A percentile compares a stretch with the other conserved stretches of the same genome.
Conservation (phyloP, 495 filamentous ascomycete genomes). For the Aspergillus kassunensis region DNA sequence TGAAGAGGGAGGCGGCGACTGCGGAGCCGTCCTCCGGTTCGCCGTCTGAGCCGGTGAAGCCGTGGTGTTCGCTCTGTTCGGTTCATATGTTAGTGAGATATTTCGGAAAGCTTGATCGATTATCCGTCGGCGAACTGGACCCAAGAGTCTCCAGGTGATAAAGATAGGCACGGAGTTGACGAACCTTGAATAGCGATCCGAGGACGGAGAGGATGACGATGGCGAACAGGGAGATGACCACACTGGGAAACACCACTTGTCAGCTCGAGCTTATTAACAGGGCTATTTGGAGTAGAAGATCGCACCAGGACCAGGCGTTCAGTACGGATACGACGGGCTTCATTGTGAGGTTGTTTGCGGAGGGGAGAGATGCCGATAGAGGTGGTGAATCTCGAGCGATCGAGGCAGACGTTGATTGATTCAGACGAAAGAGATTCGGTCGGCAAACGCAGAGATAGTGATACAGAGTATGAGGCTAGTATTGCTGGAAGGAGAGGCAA, state of each 20-base stretch:
- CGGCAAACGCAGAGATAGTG: background rate
- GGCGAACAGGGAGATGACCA: constrained; percentile 82
- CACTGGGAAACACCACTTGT: constrained; percentile 44
- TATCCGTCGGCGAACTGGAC: no score
- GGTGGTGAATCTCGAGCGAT: no score
- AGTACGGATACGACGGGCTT: constrained; percentile 86
- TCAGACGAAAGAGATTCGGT: background rate
- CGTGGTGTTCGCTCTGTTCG: constrained; percentile 63
- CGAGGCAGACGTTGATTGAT: background rate
- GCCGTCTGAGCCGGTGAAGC: constrained; percentile 69
- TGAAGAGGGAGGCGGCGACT: constrained; percentile 78
- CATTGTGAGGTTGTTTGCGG: constrained; percentile 53
- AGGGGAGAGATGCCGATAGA: background rate
- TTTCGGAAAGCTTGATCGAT: background rate
- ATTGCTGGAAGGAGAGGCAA: background rate
- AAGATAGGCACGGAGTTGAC: constrained; percentile 11
- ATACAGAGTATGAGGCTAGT: background rate
- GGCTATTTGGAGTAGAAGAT: constrained; percentile 8
- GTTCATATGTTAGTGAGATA: background rate
- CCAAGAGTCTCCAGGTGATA: background rate
- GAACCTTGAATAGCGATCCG: constrained; percentile 71
- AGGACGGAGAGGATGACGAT: constrained; percentile 84
- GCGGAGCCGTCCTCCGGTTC: constrained; percentile 70
- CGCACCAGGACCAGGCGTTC: constrained; percentile 91
- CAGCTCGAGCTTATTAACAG: background rate